Conservation (phyloP, 768 basidiomycete genomes). For the Tricholoma matsutake region DNA sequence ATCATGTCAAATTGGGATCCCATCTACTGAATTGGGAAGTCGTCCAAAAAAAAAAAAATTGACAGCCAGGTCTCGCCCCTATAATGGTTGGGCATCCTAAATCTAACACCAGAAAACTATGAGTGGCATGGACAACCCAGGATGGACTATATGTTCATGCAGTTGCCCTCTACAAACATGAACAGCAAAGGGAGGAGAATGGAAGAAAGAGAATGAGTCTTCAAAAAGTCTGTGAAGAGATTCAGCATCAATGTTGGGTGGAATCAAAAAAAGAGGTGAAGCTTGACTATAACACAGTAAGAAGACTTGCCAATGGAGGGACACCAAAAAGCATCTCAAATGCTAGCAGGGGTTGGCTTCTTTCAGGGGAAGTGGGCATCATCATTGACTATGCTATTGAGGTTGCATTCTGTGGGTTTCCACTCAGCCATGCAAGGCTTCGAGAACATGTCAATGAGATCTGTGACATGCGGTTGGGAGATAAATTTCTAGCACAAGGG, state of each 20-base stretch:
- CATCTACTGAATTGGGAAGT: too few species aligned
- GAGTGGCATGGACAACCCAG: too few species aligned
- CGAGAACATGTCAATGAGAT: slow-evolving; percentile 22
- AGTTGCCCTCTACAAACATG: too few species aligned
- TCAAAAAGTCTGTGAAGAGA: background rate
- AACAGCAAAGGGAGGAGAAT: background rate
- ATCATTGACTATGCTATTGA: background rate
- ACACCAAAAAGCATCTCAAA: background rate
- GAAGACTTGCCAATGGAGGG: background rate
- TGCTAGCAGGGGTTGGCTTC: background rate
- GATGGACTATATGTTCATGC: too few species aligned
- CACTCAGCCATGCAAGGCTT: slow-evolving; percentile 21
- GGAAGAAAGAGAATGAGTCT: background rate
- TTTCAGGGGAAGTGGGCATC: background rate
- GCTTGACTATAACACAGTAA: background rate
- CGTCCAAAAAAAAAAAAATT: too few species aligned
- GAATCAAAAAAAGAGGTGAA: background rate
- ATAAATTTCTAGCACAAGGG: slow-evolving; percentile 4
- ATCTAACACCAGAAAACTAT: too few species aligned
- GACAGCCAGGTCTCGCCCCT: too few species aligned
- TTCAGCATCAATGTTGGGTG: background rate
- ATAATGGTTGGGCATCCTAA: too few species aligned
- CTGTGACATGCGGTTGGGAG: slow-evolving; percentile 10
- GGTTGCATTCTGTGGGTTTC: slow-evolving; percentile 17
- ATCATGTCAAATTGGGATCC: too few species aligned